Evolutionary conservation across 257 asterid species (phyloP).

Genomic region (Scutellaria barbata): DNA sequence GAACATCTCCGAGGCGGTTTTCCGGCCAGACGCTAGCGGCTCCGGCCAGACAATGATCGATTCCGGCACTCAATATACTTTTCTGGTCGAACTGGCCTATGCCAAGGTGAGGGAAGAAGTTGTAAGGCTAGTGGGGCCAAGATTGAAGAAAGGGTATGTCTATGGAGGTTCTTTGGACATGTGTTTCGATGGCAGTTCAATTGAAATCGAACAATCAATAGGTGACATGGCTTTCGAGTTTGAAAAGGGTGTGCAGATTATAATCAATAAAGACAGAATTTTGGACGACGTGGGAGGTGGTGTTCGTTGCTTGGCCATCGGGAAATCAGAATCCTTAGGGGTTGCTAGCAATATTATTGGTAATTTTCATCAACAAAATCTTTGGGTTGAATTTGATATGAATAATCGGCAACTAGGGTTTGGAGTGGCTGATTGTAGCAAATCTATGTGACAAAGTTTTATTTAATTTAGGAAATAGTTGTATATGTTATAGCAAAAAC

Average conservation of each 20-base stretch:
- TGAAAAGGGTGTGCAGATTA: conserved; percentile 60
- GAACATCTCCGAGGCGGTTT: conserved; percentile 52
- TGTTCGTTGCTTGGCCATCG: conserved; percentile 70
- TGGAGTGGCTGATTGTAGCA: conserved; percentile 68
- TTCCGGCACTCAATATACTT: conserved; percentile 89
- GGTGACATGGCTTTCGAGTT: conserved; percentile 68
- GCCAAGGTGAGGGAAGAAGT: conserved; percentile 58
- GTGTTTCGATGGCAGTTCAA: conserved; percentile 63
- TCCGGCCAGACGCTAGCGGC: conserved; percentile 72
- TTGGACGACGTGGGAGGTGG: conserved; percentile 68
- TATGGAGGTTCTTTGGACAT: conserved; percentile 68
- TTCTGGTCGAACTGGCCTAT: conserved; percentile 68
- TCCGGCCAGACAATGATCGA: conserved; percentile 90
- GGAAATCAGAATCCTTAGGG: conserved; percentile 71
- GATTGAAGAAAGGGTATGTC: conserved; percentile 59
- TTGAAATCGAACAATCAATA: conserved; percentile 49
- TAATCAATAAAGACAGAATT: conserved; percentile 46
- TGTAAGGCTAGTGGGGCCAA: conserved; percentile 54
- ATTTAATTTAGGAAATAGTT: conserved; percentile 33
- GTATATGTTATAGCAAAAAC: conserved; percentile 15
- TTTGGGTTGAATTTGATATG: conserved; percentile 90
- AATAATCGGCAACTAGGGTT: conserved; percentile 62
- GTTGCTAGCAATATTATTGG: conserved; percentile 80
- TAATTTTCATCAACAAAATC: conserved; percentile 83
- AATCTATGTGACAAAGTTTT: conserved; percentile 33